Evolutionary conservation across 2,329 filamentous ascomycete genomes (phyloP).

Genomic region (Ceratocystis alfenasii): DNA sequence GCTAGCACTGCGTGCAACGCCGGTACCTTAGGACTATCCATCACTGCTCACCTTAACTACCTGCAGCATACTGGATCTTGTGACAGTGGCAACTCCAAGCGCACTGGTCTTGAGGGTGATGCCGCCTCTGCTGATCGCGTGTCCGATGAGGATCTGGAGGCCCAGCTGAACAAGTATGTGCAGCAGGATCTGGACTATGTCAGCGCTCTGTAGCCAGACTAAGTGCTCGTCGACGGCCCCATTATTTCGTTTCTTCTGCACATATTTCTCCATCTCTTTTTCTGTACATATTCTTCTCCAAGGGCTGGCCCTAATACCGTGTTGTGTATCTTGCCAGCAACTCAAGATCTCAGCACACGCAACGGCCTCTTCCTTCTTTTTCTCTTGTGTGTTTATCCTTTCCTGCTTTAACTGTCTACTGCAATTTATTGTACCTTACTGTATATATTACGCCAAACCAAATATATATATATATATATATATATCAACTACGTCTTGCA

Average conservation of each 20-base stretch:
- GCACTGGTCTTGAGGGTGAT: slow-evolving; percentile 14
- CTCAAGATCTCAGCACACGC: neutral
- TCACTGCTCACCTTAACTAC: slow-evolving; percentile 39
- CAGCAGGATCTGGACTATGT: slow-evolving; percentile 30
- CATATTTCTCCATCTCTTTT: neutral
- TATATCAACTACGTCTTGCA: neutral
- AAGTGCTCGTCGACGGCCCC: neutral
- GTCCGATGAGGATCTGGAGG: slow-evolving; percentile 32
- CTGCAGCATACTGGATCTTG: slow-evolving; percentile 36
- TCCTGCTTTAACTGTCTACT: neutral
- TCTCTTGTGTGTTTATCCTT: neutral
- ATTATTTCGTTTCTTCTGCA: slow-evolving; percentile 7
- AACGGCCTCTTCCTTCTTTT: neutral
- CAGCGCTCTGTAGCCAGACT: slow-evolving; percentile 20
- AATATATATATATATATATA: neutral
- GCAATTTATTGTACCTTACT: neutral
- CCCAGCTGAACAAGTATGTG: slow-evolving; percentile 31
- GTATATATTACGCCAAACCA: neutral
- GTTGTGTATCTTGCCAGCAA: neutral
- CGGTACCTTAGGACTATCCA: slow-evolving; percentile 36
- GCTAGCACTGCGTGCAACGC: slow-evolving; percentile 40
- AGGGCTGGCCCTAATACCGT: neutral
- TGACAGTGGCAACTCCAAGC: slow-evolving; percentile 17
- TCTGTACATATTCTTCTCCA: slow-evolving; percentile 1
- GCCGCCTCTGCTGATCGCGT: slow-evolving; percentile 21